Base-by-base conservation (phyloP, 2,329 filamentous ascomycete species). In the Apiospora koreana region DNA sequence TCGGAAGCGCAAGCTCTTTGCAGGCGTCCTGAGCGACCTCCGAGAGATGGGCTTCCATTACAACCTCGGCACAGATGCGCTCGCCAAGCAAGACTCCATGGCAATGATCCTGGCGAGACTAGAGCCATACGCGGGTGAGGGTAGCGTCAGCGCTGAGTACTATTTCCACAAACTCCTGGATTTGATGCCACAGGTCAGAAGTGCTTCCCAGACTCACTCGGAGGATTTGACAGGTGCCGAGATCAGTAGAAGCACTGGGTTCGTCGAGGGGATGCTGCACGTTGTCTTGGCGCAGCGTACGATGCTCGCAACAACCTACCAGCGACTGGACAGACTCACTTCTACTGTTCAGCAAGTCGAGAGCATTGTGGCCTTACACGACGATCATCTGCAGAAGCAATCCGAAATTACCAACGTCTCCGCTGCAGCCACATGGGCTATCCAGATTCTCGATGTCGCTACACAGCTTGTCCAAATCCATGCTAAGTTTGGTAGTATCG, bases 1-100 rank as follows among this genome's bases (percentile, higher is more conserved):
- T 2, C 89, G 94, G 76, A 99, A 99, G 82, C 90, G 94, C 58
- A 95, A 94, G 75, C 87, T 98, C 18, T 96, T 97, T 76, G 93
- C 94, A 0, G 95, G 98, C 75, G 95, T 93, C 0, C 83, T 99
- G 73, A 95, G 93, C 77, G 89, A 91, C 28, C 84, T 98, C 38
- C 90, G 94, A 45, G 89, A 92, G 70, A 98, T 99, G 95, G 96
- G 96, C 4, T 89, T 99, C 75, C 92, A 92, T 75, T 90, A 91
- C 68, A 98, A 97, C 77, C 85, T 97, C 21, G 90, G 92, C 73
- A 91, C 90, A 18, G 90, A 93, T 77, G 86, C 92, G 58, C 85
- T 98, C 23, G 87, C 88, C 48, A 89, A 89, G 68, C 96, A 99
- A 80, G 86, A 88, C 38, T 92, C 93, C 0, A 84, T 93, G 9